Evolutionary conservation across 2,329 filamentous ascomycete genomes (phyloP).

Genomic region (Magnaporthales sp.): DNA sequence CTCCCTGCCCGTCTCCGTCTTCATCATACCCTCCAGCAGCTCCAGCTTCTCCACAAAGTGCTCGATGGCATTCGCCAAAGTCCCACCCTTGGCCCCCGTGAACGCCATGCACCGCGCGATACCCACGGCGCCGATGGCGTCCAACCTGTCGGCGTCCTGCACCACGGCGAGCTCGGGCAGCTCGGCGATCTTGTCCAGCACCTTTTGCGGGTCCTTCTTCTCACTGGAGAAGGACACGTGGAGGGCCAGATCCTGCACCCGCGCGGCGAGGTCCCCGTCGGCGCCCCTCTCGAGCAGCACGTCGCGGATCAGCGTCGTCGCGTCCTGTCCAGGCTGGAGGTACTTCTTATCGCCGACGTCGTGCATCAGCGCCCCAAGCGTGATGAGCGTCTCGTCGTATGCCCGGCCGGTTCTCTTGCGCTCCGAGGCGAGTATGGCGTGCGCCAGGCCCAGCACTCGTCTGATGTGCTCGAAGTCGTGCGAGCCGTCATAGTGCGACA

Average conservation of each 20-base stretch:
- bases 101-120: slow-evolving; percentile 73
- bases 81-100: slow-evolving; percentile 52
- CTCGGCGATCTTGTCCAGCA: slow-evolving; percentile 49
- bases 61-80: slow-evolving; percentile 56
- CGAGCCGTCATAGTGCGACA: slow-evolving; percentile 72
- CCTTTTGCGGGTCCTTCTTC: slow-evolving; percentile 50
- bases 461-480: slow-evolving; percentile 83
- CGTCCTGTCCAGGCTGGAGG: slow-evolving; percentile 45
- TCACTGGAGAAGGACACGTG: slow-evolving; percentile 76
- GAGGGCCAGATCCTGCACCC: slow-evolving; percentile 63
- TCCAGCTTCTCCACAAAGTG: slow-evolving; percentile 75
- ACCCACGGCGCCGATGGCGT: slow-evolving; percentile 81
- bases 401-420: slow-evolving; percentile 15
- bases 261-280: slow-evolving; percentile 46
- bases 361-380: slow-evolving; percentile 69
- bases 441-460: slow-evolving; percentile 68
- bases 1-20: slow-evolving; percentile 45
- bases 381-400: slow-evolving; percentile 47
- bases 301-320: slow-evolving; percentile 43
- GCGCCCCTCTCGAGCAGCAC: slow-evolving; percentile 48
- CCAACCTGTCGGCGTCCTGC: slow-evolving; percentile 88
- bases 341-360: slow-evolving; percentile 88
- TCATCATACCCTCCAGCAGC: slow-evolving; percentile 55
- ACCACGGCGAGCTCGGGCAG: slow-evolving; percentile 76
- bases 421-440: slow-evolving; percentile 50